phyloP scores from a whole-genome alignment of 2,329 filamentous ascomycete species.

The Colletotrichum nymphaeae region DNA sequence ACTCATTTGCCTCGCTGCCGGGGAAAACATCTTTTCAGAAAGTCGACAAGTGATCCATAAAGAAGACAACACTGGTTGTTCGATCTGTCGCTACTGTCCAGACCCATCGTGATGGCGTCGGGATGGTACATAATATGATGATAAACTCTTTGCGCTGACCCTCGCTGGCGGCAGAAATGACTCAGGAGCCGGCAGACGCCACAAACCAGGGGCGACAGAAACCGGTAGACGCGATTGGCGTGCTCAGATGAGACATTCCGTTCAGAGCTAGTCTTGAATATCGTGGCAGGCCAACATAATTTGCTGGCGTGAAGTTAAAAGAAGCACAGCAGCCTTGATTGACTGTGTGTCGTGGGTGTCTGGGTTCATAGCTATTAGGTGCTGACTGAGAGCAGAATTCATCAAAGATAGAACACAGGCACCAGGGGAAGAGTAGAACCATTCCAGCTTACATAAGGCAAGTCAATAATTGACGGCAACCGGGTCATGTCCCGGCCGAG shows the following conservation, averaged over 20 bases:
- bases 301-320: not conserved
- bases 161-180: not conserved
- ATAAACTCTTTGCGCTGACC: not conserved
- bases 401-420: not conserved
- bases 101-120: not conserved
- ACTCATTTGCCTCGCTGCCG: not conserved
- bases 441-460: not conserved
- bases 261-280: not conserved
- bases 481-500: not conserved
- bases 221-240: not conserved
- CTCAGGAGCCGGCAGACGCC: constrained; percentile 5
- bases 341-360: not conserved
- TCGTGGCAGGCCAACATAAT: not conserved
- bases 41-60: not conserved
- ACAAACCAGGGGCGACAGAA: not conserved
- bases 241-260: not conserved
- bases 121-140: not conserved
- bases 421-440: not conserved
- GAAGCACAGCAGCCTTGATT: not conserved
- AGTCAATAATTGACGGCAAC: not conserved
- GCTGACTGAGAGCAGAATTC: not conserved
- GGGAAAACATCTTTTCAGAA: not conserved
- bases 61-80: not conserved
- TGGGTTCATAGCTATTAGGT: not conserved
- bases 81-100: not conserved